phyloP scores from a whole-genome alignment of 2,329 filamentous ascomycete genomes.

The Colletotrichum camelliae region DNA sequence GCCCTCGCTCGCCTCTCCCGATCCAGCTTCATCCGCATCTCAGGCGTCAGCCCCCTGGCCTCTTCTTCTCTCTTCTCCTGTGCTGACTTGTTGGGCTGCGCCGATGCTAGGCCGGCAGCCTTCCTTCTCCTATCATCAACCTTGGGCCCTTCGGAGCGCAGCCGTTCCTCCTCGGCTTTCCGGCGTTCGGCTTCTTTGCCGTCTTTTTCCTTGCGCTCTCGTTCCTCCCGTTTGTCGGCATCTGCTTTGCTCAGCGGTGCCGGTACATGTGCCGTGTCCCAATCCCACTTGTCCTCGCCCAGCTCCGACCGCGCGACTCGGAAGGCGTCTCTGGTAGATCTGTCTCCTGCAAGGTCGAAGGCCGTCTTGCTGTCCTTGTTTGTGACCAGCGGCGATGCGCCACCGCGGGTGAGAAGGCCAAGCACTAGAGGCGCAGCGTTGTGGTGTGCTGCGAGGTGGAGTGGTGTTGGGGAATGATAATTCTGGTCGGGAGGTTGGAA shows the following conservation, averaged over 20 bases:
- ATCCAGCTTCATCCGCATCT: constrained; percentile 85
- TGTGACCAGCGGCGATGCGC: constrained; percentile 72
- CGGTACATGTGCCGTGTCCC: constrained; percentile 79
- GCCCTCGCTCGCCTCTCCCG: constrained; percentile 89
- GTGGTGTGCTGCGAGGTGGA: constrained; percentile 85
- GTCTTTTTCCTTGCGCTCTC: constrained; percentile 73
- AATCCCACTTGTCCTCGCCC: constrained; percentile 78
- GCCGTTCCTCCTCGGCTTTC: constrained; percentile 74
- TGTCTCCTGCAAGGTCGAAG: constrained; percentile 87
- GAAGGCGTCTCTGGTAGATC: constrained; percentile 87
- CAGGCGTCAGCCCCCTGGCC: constrained; percentile 81
- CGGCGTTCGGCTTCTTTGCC: constrained; percentile 74
- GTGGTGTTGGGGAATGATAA: constrained; percentile 79
- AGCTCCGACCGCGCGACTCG: constrained; percentile 84
- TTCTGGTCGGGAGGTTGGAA: constrained; percentile 78
- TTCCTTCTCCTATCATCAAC: constrained; percentile 57
- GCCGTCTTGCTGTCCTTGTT: constrained; percentile 83
- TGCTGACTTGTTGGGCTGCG: constrained; percentile 71
- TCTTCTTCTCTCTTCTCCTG: constrained; percentile 87
- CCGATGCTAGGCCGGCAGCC: constrained; percentile 59
- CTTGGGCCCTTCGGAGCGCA: constrained; percentile 70
- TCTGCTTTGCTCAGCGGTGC: constrained; percentile 73
- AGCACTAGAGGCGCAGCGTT: constrained; percentile 80
- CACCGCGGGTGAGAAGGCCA: constrained; percentile 76
- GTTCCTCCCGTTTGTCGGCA: constrained; percentile 70